Base-by-base conservation (phyloP, 2,329 filamentous ascomycete species). In the Colletotrichum lentis region DNA sequence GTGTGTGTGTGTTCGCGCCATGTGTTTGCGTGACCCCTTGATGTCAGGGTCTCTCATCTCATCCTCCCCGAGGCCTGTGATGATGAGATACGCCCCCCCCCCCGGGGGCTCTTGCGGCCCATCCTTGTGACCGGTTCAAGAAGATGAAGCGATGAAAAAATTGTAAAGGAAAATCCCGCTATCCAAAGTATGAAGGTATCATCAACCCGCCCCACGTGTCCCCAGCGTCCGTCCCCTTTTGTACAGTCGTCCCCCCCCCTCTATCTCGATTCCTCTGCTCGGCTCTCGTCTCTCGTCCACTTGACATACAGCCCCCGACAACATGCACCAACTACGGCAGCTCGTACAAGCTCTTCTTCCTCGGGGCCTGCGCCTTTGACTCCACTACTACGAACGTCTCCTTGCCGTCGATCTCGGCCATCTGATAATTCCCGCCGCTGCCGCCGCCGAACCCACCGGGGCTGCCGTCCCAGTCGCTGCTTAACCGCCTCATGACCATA, bases 361-460 rank as follows among this genome's bases (percentile, higher is more conserved):
- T 59, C 55, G n/a, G n/a, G n/a, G n/a, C 49, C 16, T 55, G 53
- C 55, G n/a, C 55, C 16, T 60, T 47, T 12, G 62, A 49, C 55
- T 57, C 43, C 5, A 27, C n/a, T 20, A 60, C 43, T 8, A 56
- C 27, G 3, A 68, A 20, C 65, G 61, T 44, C 50, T 68, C 65
- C 61, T 60, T 68, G 24, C 65, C 65, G 2, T 68, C 65, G 24
- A 68, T 68, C 55, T 68, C 65, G 2, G 55, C 65, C 62, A 68
- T 65, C 62, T 65, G 65, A 39, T 68, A 60, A 12, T 52, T 31
- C 1, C 65, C 65, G 1, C 62, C 61, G 10, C 65, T 61, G 1
- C 62, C 61, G 10, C 65, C 65, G 1, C 62, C 61, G 10, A 54
- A 6, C 7, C 58, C 64, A 27, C 59, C 65, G 2, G 61, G 61